Conservation (phyloP, 345 rosid genomes). For the Citrus australasica region DNA sequence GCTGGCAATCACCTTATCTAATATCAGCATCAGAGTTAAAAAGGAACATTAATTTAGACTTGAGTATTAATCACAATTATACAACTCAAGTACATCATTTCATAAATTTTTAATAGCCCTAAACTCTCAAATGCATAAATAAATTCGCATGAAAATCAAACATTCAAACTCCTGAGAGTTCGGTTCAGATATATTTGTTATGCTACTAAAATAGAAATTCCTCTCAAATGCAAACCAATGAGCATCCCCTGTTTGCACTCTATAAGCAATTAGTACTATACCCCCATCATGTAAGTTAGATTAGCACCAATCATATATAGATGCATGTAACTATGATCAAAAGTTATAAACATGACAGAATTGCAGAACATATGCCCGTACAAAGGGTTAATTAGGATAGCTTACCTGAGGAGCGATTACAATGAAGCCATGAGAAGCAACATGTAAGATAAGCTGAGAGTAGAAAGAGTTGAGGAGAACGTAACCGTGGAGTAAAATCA, state of each 20-base stretch:
- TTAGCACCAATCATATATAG: neutral
- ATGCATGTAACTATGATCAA: too few species aligned
- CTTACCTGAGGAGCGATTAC: slow-evolving; percentile 80
- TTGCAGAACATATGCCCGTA: too few species aligned
- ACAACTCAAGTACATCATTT: neutral
- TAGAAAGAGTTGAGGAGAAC: slow-evolving; percentile 79
- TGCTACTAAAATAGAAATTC: too few species aligned
- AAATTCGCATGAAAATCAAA: neutral
- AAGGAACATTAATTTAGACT: neutral
- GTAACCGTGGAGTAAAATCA: slow-evolving; percentile 80
- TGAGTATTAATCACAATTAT: neutral
- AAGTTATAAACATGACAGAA: too few species aligned
- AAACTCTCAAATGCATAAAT: neutral
- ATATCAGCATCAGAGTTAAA: neutral
- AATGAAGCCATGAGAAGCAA: slow-evolving; percentile 93
- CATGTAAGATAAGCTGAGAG: slow-evolving; percentile 78
- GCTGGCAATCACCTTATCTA: neutral
- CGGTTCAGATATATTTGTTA: neutral
- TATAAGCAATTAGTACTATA: neutral
- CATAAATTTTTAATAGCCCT: too few species aligned
- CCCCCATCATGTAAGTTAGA: neutral
- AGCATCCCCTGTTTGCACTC: neutral
- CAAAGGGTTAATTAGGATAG: neutral
- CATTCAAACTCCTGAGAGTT: neutral
- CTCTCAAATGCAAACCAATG: too few species aligned